Base-by-base conservation (phyloP, 768 basidiomycete species). In the Heimioporus sp. region DNA sequence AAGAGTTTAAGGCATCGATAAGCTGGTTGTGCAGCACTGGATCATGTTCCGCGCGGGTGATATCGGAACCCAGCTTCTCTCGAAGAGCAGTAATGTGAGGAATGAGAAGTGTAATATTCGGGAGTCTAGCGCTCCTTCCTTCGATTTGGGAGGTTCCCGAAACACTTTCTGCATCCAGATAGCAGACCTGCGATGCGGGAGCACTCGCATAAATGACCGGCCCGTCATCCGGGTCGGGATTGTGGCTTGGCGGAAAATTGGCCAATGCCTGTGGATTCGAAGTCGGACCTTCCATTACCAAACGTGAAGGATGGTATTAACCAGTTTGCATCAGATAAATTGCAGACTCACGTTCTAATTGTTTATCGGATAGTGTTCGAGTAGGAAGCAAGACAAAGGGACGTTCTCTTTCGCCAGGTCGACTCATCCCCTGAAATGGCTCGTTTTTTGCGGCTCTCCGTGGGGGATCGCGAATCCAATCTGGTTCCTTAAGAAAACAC, bases 371-470 rank as follows among this genome's bases (percentile, higher is more conserved):
- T 4, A 3, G 54, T 39, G 32, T 46, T 12, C 37, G 30, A 40
- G 20, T 28, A 13, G 53, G 46, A 21, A 21, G 12, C 49, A 46
- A 44, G 11, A 15, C 24, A 15, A 47, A 35, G 12, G 41, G 11
- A 19, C 8, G 36, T 16, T 12, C 20, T 28, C 40, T 41, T 19
- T 57, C 49, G 13, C 51, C 46, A 30, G 46, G 37, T 17, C 41
- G 53, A 28, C 11, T 58, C 70, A 2, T 69, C 17, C 53, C 48
- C 12, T 34, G 47, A 3, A 55, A 36, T 11, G 45, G 35, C 0
- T 46, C 35, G 5, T 43, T 43, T 20, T 46, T 57, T 48, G 50
- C 56, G 12, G 43, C 39, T 17, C 48, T 45, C 42, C 31, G 24
- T 4, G 37, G 32, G 15, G 54, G 44, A 36, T n/a, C 17, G 4